A percentile compares a stretch with the other conserved stretches of the same genome.
These are phyloP conservation scores for Allium cepa DNA, from an alignment of 106 monocot species.

Conservation along the genomic window DNA sequence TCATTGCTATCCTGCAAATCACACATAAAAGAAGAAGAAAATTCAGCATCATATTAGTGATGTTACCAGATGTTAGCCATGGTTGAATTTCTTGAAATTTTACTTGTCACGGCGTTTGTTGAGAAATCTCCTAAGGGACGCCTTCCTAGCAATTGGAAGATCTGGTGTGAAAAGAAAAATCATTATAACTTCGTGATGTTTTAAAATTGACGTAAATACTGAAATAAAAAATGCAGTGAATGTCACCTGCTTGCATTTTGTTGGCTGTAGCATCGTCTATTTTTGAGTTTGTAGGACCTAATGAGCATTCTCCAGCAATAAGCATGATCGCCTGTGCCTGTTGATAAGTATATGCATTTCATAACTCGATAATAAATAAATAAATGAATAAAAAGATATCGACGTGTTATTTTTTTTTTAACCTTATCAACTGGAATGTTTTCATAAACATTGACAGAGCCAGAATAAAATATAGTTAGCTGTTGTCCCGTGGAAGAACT, in stretches of 20 bases:
- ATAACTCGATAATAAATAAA: not conserved
- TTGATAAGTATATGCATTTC: not conserved
- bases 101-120: not conserved
- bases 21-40: too few species aligned
- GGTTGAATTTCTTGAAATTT: too few species aligned
- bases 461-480: constrained; percentile 16
- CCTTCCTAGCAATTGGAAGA: constrained; percentile 9
- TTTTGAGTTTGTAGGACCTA: constrained; percentile 1
- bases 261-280: not conserved
- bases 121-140: constrained; percentile 3
- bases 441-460: constrained; percentile 9
- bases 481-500: constrained; percentile 5
- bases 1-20: too few species aligned
- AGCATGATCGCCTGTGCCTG: constrained; percentile 14
- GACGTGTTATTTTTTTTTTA: not conserved
- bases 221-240: not conserved
- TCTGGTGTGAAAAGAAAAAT: not conserved
- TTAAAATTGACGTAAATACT: not conserved
- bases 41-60: too few species aligned
- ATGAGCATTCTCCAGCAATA: constrained; percentile 7
- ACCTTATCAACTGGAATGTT: constrained; percentile 12
- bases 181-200: not conserved
- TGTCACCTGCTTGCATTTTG: constrained; percentile 2
- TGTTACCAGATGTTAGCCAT: too few species aligned
- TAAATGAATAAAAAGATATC: not conserved